Evolutionary conservation across 805 yeast genomes (phyloP), one percentile per base, ranked within the genome.

Genomic region (Yamadazyma tumulicola): DNA sequence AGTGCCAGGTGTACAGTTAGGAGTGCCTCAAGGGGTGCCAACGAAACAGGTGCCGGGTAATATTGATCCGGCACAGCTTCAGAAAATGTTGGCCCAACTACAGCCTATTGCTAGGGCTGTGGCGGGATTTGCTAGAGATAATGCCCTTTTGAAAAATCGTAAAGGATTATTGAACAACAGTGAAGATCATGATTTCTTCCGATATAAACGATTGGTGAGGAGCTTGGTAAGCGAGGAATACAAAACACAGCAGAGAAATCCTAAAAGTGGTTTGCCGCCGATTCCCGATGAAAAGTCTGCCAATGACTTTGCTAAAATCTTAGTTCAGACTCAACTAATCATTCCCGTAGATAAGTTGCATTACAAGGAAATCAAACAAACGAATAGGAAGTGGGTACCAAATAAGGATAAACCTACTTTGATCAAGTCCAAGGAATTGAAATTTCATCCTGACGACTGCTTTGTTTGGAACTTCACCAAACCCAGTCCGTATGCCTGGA

Each of bases 391-490:
- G 13, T 61, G 82, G 62, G 72, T 70, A 40, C 81, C 88, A 30
- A 78, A 77, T 52, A 78, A 71, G 45, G 73, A 71, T 4, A 62
- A 61, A 39, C 94, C 94, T n/a, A 74, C 77, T 8, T 62, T 84
- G 40, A 64, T 69, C 31, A 64, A 75, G 11, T 54, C 69, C 4
- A 71, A 67, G 20, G 77, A 76, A 48, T 89, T 89, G 1, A 69
- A 69, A 3, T 59, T 84, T 42, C 64, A 59, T 9, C 77, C 81
- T 2, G 79, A 82, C 53, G 77, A 75, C 39, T 93, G 93, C 61
- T 86, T 77, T 52, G 78, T 79, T 29, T 93, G 97, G 97, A 69
- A 77, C 35, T 88, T 79, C 62, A 76, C 75, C 39, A 83, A 84
- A 32, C 79, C 84, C 18, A 82, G 78, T 48, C 81, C 88, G 32